Percentiles rank a stretch among this genome's conserved stretches.
Conservation (phyloP, 352 stramenopile species). For the Phytophthora ramorum region DNA sequence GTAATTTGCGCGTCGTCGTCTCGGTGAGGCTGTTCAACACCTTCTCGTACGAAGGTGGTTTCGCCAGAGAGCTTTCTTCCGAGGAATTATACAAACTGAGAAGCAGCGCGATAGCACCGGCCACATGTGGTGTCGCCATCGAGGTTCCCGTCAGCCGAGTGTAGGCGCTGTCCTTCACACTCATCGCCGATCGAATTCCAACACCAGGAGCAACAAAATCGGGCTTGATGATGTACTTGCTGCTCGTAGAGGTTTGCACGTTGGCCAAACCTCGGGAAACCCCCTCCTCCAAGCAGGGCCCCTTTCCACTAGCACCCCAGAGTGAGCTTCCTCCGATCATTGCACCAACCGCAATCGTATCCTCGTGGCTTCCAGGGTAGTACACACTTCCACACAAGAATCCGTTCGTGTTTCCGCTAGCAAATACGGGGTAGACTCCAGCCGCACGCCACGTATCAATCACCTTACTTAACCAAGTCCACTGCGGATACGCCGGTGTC, state of each 20-base stretch:
- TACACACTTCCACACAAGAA: conserved; percentile 77
- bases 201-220: conserved; percentile 79
- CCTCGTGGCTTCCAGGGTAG: conserved; percentile 60
- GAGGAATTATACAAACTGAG: conserved; percentile 43
- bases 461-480: conserved; percentile 64
- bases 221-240: conserved; percentile 61
- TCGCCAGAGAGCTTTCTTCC: conserved; percentile 10
- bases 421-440: conserved; percentile 66
- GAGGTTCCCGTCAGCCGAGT: conserved; percentile 76
- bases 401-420: conserved; percentile 74
- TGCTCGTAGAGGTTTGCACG: not conserved
- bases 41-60: conserved; percentile 33
- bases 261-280: conserved; percentile 5
- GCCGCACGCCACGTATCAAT: conserved; percentile 62
- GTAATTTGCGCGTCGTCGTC: conserved; percentile 53
- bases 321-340: conserved; percentile 64
- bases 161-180: conserved; percentile 59
- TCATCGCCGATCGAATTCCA: conserved; percentile 71
- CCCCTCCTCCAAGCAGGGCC: conserved; percentile 48
- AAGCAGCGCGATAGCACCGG: conserved; percentile 65
- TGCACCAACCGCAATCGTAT: conserved; percentile 68
- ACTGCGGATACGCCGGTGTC: conserved; percentile 50
- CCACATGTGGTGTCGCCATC: conserved; percentile 78
- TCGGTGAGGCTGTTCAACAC: conserved; percentile 44
- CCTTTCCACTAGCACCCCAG: conserved; percentile 78